These are phyloP conservation scores for Tolypocladium endophyticum DNA, from an alignment of 2,329 filamentous ascomycete species.

Conservation along the genomic window DNA sequence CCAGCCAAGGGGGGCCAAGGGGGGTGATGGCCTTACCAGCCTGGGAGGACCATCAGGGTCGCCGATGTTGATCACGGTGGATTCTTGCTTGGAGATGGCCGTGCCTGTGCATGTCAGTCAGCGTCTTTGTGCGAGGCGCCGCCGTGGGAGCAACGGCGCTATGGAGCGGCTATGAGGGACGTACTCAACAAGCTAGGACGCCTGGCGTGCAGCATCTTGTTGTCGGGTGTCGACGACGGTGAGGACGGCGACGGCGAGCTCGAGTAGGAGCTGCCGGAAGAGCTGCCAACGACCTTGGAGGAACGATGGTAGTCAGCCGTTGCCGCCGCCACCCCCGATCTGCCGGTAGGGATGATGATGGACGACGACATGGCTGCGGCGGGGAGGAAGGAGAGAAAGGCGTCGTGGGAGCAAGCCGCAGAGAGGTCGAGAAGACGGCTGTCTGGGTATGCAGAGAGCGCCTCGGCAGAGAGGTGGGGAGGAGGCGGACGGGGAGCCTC, in stretches of 20 bases:
- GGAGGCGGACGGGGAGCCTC: neutral
- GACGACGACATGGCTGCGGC: constrained; percentile 49
- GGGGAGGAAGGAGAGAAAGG: neutral
- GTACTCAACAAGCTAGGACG: constrained; percentile 54
- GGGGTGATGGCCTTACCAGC: constrained; percentile 42
- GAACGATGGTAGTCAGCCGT: constrained; percentile 24
- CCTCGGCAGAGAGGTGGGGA: neutral
- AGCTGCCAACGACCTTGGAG: constrained; percentile 36
- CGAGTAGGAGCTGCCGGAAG: constrained; percentile 29
- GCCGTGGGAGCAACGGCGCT: neutral
- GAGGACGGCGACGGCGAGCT: constrained; percentile 40
- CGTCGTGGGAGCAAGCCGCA: neutral
- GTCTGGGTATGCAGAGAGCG: neutral
- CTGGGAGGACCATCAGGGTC: constrained; percentile 62
- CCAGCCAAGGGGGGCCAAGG: too few relatives aligned
- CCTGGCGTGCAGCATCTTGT: constrained; percentile 39
- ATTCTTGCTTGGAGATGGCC: constrained; percentile 62
- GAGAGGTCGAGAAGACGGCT: neutral
- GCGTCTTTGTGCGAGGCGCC: constrained; percentile 7
- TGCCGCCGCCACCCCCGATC: constrained; percentile 22
- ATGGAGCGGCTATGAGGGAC: neutral
- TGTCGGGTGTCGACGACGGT: constrained; percentile 43
- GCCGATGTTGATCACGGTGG: constrained; percentile 72
- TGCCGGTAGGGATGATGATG: constrained; percentile 52
- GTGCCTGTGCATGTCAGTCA: constrained; percentile 41